Conservation (phyloP, 768 basidiomycete species). For the Phaeotremella skinneri region DNA sequence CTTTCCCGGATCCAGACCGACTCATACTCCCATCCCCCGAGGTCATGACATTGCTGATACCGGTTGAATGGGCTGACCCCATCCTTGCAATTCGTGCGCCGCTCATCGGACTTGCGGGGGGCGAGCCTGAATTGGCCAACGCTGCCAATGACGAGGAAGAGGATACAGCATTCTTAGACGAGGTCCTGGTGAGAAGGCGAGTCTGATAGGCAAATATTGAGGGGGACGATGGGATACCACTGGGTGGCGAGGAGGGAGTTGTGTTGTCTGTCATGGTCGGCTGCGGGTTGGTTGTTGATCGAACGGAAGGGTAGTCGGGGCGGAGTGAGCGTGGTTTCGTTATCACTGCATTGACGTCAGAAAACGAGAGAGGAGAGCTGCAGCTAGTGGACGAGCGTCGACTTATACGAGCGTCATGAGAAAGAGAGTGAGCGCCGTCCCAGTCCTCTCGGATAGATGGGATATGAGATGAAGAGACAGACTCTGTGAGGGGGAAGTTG, state of each 20-base stretch:
- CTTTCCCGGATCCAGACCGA: slow-evolving; percentile 14
- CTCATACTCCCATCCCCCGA: slow-evolving; percentile 2
- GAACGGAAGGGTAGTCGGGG: too few species aligned
- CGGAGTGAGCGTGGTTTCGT: neutral
- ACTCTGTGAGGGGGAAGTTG: slow-evolving; percentile 2
- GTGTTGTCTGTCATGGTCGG: neutral
- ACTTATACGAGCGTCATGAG: too few species aligned
- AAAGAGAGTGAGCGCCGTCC: too few species aligned
- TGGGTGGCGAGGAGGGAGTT: slow-evolving; percentile 41
- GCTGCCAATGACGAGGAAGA: neutral
- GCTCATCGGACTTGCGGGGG: slow-evolving; percentile 14
- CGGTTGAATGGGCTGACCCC: slow-evolving; percentile 14
- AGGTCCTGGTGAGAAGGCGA: slow-evolving; percentile 30
- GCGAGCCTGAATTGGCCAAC: slow-evolving; percentile 13
- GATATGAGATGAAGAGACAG: too few species aligned
- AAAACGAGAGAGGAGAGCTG: too few species aligned
- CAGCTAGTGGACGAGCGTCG: too few species aligned
- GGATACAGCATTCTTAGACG: slow-evolving; percentile 13
- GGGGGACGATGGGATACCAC: slow-evolving; percentile 31
- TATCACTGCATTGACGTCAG: neutral
- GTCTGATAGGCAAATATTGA: slow-evolving; percentile 45
- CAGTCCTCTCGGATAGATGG: too few species aligned
- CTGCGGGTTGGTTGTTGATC: slow-evolving; percentile 2
- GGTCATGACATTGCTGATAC: slow-evolving; percentile 14
- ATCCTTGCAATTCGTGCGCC: neutral